These are phyloP conservation scores for Claviceps digitariae DNA, from an alignment of 2,329 filamentous ascomycete species.

Conservation along the genomic window DNA sequence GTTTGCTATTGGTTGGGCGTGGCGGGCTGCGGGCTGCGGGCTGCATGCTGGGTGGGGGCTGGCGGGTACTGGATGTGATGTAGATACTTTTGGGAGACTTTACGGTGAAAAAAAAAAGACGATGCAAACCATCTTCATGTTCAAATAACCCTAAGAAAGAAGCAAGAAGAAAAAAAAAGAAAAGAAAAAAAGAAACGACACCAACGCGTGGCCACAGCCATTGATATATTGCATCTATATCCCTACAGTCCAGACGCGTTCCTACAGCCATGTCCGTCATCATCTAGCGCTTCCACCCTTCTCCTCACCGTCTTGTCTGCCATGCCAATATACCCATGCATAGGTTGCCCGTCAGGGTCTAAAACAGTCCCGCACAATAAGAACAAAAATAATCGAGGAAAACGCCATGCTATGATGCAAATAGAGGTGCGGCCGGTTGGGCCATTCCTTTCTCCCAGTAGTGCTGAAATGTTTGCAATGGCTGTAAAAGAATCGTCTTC, in stretches of 20 bases:
- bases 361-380: background rate
- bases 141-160: no score
- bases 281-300: background rate
- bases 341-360: background rate
- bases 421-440: background rate
- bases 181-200: background rate
- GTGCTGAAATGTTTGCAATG: background rate
- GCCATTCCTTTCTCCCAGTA: background rate
- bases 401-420: constrained; percentile 6
- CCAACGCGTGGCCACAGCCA: background rate
- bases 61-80: no score
- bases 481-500: background rate
- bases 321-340: background rate
- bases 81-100: no score
- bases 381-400: background rate
- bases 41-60: no score
- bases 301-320: background rate
- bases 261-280: background rate
- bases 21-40: no score
- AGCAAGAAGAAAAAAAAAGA: background rate
- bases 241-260: background rate
- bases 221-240: background rate
- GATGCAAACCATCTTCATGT: no score
- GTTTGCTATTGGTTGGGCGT: no score
- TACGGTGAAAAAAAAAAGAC: no score